Evolutionary conservation across 352 stramenopile genomes (phyloP), one percentile per base, ranked within the genome.

Genomic region (Pythium graminicola): DNA sequence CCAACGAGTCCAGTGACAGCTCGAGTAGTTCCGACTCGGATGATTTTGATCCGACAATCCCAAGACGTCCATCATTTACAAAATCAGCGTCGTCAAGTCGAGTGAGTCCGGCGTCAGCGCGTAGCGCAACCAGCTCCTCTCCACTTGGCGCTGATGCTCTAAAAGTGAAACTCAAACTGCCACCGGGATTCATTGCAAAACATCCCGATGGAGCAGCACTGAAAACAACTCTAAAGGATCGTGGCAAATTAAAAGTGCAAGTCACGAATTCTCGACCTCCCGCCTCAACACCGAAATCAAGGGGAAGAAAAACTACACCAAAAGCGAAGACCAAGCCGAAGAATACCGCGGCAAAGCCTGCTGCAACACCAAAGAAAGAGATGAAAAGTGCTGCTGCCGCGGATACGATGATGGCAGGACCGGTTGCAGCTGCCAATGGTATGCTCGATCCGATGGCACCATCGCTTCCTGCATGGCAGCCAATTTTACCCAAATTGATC

Each of bases 401-500:
- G 28, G 17, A 2, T 36, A 22, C 38, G 29, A 6, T 35, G 16
- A 1, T 29, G 19, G 6, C 38, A 7, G 13, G 26, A 38, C 16
- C 49, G 11, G 16, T 31, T 4, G 20, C 8, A 27, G 24, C 13
- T 24, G 4, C n/a, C 5, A 60, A 44, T 29, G 14, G 33, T 24
- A 38, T 36, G 11, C 19, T 14, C 26, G 5, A 17, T n/a, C 0
- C 41, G 16, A 52, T 28, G 4, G 29, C 23, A 38, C 26, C 54
- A 23, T 38, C 47, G 33, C 38, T 50, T 13, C 50, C 50, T 17
- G 50, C n/a, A 11, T 57, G 50, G 36, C 43, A 56, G 11, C 43
- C 65, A 4, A 78, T 88, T 44, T 44, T 85, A 43, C 38, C 55
- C 3, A 83, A 89, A 24, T 32, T 87, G 28, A 81, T 87, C 41